A percentile compares a stretch with the other conserved stretches of the same genome.
Conservation (phyloP, 1,284 basidiomycete genomes). For the Ganoderma lucidum region DNA sequence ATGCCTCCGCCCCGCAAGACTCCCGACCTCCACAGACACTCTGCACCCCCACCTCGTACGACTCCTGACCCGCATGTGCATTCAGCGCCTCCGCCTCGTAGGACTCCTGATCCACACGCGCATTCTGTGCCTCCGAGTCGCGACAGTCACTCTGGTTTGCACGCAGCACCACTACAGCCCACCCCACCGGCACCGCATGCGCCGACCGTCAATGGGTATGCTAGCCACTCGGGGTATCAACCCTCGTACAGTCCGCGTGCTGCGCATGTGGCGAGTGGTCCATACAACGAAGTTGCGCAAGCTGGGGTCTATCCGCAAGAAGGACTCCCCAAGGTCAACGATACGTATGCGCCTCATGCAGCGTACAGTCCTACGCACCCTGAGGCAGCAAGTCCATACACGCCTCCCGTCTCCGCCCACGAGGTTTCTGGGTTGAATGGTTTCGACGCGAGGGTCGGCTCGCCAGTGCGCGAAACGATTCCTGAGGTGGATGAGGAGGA, state of each 20-base stretch:
- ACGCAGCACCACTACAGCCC: constrained; percentile 9
- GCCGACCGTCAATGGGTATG: constrained; percentile 16
- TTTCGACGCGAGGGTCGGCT: background rate
- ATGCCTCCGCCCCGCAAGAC: constrained; percentile 24
- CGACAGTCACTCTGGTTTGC: constrained; percentile 15
- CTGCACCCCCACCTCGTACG: constrained; percentile 11
- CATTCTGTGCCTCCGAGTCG: constrained; percentile 14
- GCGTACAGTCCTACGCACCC: constrained; percentile 10
- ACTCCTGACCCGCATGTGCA: constrained; percentile 18
- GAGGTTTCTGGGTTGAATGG: background rate
- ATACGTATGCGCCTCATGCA: constrained; percentile 17
- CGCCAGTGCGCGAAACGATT: constrained; percentile 8
- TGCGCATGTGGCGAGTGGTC: constrained; percentile 3
- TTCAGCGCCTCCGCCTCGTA: constrained; percentile 3
- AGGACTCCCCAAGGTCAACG: constrained; percentile 15
- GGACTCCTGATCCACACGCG: constrained; percentile 17
- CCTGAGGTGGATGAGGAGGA: constrained; percentile 18
- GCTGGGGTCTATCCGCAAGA: constrained; percentile 5
- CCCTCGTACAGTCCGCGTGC: constrained; percentile 11
- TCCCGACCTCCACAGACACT: constrained; percentile 16
- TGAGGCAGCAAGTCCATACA: constrained; percentile 7
- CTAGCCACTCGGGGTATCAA: constrained; percentile 10
- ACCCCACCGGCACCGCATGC: constrained; percentile 13
- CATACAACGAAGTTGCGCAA: background rate
- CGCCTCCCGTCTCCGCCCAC: background rate